Evolutionary conservation across 2,329 filamentous ascomycete species (phyloP).

Genomic region (Trichoderma sp.): DNA sequence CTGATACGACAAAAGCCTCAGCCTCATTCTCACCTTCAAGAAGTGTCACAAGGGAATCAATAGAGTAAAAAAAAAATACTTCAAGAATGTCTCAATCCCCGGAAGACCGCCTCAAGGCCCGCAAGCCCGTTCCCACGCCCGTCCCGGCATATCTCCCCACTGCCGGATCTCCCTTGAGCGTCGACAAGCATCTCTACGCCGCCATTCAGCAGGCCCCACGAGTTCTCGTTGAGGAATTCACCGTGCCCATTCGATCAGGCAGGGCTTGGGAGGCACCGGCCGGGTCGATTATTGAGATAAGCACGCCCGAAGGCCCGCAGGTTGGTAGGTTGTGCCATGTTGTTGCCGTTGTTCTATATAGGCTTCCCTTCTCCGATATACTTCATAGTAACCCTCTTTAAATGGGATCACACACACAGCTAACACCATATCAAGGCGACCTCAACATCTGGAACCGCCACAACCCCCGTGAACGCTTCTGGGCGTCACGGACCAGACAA

Average conservation of each 20-base stretch:
- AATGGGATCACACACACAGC: not conserved
- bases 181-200: slow-evolving; percentile 57
- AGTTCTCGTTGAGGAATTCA: slow-evolving; percentile 52
- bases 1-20: not conserved
- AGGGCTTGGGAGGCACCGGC: slow-evolving; percentile 70
- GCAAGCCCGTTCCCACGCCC: slow-evolving; percentile 49
- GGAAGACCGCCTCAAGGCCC: slow-evolving; percentile 44
- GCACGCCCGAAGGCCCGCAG: slow-evolving; percentile 75
- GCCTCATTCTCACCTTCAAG: not conserved
- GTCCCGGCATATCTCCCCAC: slow-evolving; percentile 52
- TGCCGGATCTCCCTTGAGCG: slow-evolving; percentile 46
- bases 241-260: slow-evolving; percentile 72
- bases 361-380: not conserved
- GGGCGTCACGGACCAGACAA: slow-evolving; percentile 77
- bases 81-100: slow-evolving; percentile 28
- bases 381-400: not conserved
- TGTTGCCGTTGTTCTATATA: not conserved
- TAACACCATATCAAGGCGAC: slow-evolving; percentile 64
- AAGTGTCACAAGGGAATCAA: not conserved
- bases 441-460: slow-evolving; percentile 78
- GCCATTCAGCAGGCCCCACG: slow-evolving; percentile 57
- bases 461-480: slow-evolving; percentile 79
- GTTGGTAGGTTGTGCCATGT: slow-evolving; percentile 51
- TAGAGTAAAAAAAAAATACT: not conserved
- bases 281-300: slow-evolving; percentile 70